Conservation (phyloP, 2,329 filamentous ascomycete genomes). For the Hypocrella siamensis region DNA sequence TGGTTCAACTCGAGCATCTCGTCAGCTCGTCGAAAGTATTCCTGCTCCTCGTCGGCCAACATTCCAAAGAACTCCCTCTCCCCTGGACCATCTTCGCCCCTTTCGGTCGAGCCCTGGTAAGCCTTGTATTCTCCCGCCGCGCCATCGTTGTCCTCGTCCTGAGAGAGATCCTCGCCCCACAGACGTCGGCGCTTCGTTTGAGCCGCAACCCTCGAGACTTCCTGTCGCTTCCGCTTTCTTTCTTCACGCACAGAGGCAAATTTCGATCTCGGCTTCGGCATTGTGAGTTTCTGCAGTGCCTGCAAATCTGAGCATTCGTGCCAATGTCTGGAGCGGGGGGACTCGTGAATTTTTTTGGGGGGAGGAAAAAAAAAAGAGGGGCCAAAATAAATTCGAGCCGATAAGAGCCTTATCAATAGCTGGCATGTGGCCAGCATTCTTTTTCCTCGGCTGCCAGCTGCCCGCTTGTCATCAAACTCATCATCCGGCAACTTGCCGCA, state of each 20-base stretch:
- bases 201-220: too few species aligned
- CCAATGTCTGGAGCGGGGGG: not conserved
- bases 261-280: slow-evolving; percentile 29
- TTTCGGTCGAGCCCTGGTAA: too few species aligned
- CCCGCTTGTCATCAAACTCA: too few species aligned
- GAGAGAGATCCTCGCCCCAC: too few species aligned
- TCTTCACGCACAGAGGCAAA: slow-evolving; percentile 10
- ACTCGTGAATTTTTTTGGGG: too few species aligned
- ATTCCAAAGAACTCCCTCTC: slow-evolving; percentile 82
- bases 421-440: too few species aligned
- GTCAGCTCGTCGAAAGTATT: slow-evolving; percentile 85
- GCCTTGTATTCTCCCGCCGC: not conserved
- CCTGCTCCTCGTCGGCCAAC: slow-evolving; percentile 82
- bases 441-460: too few species aligned
- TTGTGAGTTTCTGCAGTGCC: slow-evolving; percentile 14
- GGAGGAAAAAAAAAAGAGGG: too few species aligned
- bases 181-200: too few species aligned
- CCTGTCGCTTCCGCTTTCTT: slow-evolving; percentile 10
- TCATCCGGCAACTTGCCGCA: too few species aligned
- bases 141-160: not conserved
- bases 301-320: too few species aligned
- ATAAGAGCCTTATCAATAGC: slow-evolving; percentile 6
- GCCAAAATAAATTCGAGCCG: not conserved
- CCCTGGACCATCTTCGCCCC: slow-evolving; percentile 9
- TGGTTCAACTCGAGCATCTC: slow-evolving; percentile 81